A percentile compares a stretch with the other conserved stretches of the same genome.
phyloP scores from a whole-genome alignment of 345 rosid genomes.

The Rhizophora mangle region DNA sequence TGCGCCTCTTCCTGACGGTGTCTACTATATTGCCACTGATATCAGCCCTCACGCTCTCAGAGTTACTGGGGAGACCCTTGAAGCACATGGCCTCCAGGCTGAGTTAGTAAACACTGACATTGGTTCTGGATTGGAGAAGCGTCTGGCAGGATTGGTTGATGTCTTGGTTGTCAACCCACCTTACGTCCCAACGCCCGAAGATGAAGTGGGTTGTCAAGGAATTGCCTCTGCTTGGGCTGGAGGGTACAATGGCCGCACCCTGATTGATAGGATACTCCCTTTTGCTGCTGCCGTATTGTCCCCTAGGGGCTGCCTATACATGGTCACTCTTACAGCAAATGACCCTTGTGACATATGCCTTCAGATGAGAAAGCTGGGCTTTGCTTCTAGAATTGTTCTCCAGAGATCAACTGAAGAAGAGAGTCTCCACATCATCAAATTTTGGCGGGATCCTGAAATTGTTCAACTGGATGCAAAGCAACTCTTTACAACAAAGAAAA shows the following conservation, averaged over 20 bases:
- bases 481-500: conserved; percentile 7
- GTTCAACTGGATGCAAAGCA: conserved; percentile 23
- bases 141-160: conserved; percentile 60
- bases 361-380: conserved; percentile 68
- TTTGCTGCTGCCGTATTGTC: conserved; percentile 60
- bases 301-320: conserved; percentile 73
- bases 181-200: conserved; percentile 86
- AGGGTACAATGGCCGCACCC: conserved; percentile 60
- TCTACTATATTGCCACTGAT: conserved; percentile 62
- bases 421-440: conserved; percentile 60
- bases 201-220: conserved; percentile 57
- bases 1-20: conserved; percentile 29
- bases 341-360: conserved; percentile 59
- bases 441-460: conserved; percentile 38
- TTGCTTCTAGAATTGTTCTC: conserved; percentile 58
- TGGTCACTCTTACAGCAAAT: conserved; percentile 58
- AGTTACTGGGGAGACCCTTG: conserved; percentile 56
- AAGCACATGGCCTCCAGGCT: conserved; percentile 65
- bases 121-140: conserved; percentile 63
- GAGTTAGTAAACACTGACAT: conserved; percentile 58
- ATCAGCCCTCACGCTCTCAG: conserved; percentile 55
- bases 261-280: conserved; percentile 61
- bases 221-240: conserved; percentile 91
- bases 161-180: conserved; percentile 92
- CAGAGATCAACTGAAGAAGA: conserved; percentile 82